These are phyloP conservation scores for Aspergillus fumigatiaffinis DNA, from an alignment of 2,329 filamentous ascomycete genomes.

Conservation along the genomic window DNA sequence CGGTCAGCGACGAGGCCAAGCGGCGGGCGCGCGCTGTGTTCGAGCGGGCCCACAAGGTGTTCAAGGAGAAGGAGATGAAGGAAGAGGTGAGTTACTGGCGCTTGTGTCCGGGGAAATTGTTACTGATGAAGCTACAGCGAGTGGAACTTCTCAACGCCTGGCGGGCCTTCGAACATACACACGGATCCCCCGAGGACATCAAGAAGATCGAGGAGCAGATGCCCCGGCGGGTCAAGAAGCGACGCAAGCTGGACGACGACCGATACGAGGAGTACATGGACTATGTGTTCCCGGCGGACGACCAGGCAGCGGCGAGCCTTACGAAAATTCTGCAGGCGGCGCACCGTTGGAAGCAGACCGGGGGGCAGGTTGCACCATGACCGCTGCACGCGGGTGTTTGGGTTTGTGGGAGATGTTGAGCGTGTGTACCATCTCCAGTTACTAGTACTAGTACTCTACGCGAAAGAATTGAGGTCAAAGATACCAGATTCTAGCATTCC, in stretches of 20 bases:
- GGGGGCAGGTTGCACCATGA: background rate
- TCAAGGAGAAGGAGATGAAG: conserved; percentile 87
- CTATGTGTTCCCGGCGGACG: conserved; percentile 94
- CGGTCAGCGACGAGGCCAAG: conserved; percentile 80
- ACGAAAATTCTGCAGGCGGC: conserved; percentile 81
- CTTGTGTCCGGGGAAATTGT: background rate
- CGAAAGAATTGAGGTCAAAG: background rate
- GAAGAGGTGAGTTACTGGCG: conserved; percentile 59
- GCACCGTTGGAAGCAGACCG: conserved; percentile 73
- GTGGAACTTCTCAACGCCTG: conserved; percentile 87
- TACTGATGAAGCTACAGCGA: conserved; percentile 50
- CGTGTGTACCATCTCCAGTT: background rate
- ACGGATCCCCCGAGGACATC: conserved; percentile 71
- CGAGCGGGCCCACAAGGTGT: conserved; percentile 74
- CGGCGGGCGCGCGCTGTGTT: conserved; percentile 77
- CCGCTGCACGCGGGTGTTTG: background rate
- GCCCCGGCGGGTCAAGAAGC: conserved; percentile 89
- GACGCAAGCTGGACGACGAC: conserved; percentile 86
- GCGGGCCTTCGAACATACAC: conserved; percentile 84
- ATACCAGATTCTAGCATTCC: background rate
- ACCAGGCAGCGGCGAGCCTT: conserved; percentile 77
- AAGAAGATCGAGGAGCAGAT: conserved; percentile 87
- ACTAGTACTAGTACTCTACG: background rate
- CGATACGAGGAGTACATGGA: conserved; percentile 96
- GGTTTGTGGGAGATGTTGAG: background rate